Base-by-base conservation (phyloP, 371 early-diverging fungal genomes). In the Rhizopus arrhizus region DNA sequence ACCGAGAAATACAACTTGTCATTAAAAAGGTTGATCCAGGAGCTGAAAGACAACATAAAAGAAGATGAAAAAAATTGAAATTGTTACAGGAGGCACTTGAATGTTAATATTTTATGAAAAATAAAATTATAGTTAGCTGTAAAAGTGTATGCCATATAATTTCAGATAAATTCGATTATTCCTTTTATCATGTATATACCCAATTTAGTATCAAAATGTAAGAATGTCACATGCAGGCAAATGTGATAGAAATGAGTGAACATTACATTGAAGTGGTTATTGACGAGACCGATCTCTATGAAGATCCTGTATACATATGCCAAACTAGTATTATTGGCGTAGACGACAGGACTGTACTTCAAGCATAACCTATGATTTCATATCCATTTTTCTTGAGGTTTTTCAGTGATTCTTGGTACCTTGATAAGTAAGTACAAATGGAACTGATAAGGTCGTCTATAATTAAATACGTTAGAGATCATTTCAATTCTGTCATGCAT, bases 161-260 rank as follows among this genome's bases (percentile, higher is more conserved):
- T 50, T 50, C 51, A 50, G 51, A 50, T 34, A 50, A 33, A 50
- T 36, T 36, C 36, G 36, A 36, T 36, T 34, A 50, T 50, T 50
- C 34, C 51, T 50, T 50, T 50, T 50, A 50, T n/a, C 51, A 36
- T 36, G 10, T 36, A 5, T 36, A 36, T 10, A 36, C 36, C 36
- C 36, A 36, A 36, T 36, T 36, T 95, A 70, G 99, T 99, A 59
- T 81, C 10, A 10, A 36, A 7, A 36, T 36, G n/a, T n/a, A n/a
- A n/a, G n/a, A n/a, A n/a, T n/a, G n/a, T n/a, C n/a, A n/a, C n/a
- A n/a, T n/a, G n/a, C n/a, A n/a, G n/a, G n/a, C n/a, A n/a, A n/a
- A n/a, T n/a, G n/a, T n/a, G n/a, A n/a, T n/a, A n/a, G n/a, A n/a
- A n/a, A n/a, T n/a, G n/a, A n/a, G n/a, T n/a, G n/a, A n/a, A n/a